Base-by-base conservation (phyloP, 75 land plant species). In the Pinus taeda region DNA sequence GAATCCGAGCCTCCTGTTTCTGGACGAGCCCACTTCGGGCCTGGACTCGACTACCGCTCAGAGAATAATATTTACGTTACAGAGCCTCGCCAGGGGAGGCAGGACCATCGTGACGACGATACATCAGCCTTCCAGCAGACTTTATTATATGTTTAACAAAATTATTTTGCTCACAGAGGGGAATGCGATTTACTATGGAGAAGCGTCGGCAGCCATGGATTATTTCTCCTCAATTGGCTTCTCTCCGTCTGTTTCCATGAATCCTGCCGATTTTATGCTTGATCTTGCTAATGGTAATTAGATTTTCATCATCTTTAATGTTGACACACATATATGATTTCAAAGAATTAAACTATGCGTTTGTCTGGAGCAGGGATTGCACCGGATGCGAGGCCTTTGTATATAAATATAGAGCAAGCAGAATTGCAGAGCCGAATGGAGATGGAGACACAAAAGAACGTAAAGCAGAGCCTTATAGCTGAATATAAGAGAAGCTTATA, bases 221-320 rank as follows among this genome's bases (percentile, higher is more conserved):
- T 93, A 93, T 72, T 95, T 95, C 61, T 80, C 79, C 6, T 81
- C 87, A 8, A 57, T 89, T 39, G 91, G 93, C 4, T 89, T 84
- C 58, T 33, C 84, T 8, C 96, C 93, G 11, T 56, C 85, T 7
- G 86, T 86, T 74, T 74, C 90, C 57, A 91, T 86, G 80, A 95
- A 93, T 66, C 95, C 96, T 2, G 98, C 95, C 1, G 98, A 95
- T 58, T 95, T 93, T 80, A 74, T 95, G 83, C 88, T 95, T 15
- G 98, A 95, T 75, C 91, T 95, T 63, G 96, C 96, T 11, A 93
- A 87, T 71, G 98, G 96, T 92, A 60, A 60, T 60, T 60, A 49
- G 11, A 49, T 49, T 49, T 49, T 9, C 55, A 49, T 8, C 55
- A 49, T 9, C 3, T 49, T 11, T 49, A 9, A 49, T 49, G 55